Conservation (phyloP, 2,329 filamentous ascomycete species). For the Zymoseptoria crescenta region DNA sequence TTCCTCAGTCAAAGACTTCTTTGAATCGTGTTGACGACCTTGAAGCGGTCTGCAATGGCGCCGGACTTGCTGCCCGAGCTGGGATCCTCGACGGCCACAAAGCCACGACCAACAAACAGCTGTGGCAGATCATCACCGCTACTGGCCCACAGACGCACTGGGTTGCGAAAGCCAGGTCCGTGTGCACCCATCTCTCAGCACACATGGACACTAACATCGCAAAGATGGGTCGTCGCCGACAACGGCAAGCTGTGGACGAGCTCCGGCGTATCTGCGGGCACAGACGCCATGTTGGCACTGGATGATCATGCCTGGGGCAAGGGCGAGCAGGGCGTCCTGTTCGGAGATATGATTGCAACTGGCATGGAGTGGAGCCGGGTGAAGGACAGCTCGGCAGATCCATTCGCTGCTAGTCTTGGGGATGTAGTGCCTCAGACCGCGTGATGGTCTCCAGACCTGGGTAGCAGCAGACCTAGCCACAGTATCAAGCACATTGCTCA, state of each 20-base stretch:
- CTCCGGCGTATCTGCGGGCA: slow-evolving; percentile 56
- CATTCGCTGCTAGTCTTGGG: not conserved
- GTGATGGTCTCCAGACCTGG: not conserved
- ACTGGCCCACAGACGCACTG: slow-evolving; percentile 49
- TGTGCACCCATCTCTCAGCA: slow-evolving; percentile 23
- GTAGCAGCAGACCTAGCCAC: not conserved
- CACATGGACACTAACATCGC: not conserved
- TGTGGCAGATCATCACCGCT: slow-evolving; percentile 44
- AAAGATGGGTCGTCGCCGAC: slow-evolving; percentile 46
- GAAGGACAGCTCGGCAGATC: not conserved
- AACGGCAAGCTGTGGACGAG: slow-evolving; percentile 61
- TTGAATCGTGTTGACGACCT: slow-evolving; percentile 46
- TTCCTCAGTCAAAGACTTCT: slow-evolving; percentile 4
- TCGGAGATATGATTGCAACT: not conserved
- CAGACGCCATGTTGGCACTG: slow-evolving; percentile 54
- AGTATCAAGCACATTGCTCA: not conserved
- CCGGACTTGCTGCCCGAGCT: slow-evolving; percentile 49
- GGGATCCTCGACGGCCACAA: slow-evolving; percentile 53
- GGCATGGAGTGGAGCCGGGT: not conserved
- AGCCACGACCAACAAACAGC: slow-evolving; percentile 62
- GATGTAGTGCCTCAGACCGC: not conserved
- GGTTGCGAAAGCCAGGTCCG: slow-evolving; percentile 55
- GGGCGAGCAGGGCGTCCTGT: not conserved
- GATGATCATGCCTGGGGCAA: slow-evolving; percentile 26
- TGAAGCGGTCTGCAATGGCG: slow-evolving; percentile 60